phyloP scores from a whole-genome alignment of 371 early-diverging fungal species.

The Mucor velutinosus region DNA sequence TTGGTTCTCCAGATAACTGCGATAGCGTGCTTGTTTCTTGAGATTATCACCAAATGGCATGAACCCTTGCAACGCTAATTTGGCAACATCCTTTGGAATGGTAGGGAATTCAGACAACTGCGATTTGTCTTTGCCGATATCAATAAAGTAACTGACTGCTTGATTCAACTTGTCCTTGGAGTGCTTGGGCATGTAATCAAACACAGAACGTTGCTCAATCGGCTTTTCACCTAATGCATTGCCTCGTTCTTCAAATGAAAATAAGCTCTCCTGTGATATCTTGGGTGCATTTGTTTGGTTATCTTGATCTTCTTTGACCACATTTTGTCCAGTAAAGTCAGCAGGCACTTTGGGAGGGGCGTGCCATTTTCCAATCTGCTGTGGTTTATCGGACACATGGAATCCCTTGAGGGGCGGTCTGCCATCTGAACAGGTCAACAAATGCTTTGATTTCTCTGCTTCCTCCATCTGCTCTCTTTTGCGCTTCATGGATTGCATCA shows the following conservation, averaged over 20 bases:
- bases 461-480: slow-evolving; percentile 11
- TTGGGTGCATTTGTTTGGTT: neutral
- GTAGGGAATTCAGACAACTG: slow-evolving; percentile 49
- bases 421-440: slow-evolving; percentile 55
- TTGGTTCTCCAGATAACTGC: slow-evolving; percentile 67
- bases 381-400: slow-evolving; percentile 35
- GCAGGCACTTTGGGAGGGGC: slow-evolving; percentile 61
- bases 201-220: slow-evolving; percentile 74
- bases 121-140: slow-evolving; percentile 29
- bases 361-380: slow-evolving; percentile 60
- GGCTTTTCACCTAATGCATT: slow-evolving; percentile 73
- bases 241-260: slow-evolving; percentile 70
- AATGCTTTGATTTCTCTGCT: neutral
- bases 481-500: slow-evolving; percentile 12
- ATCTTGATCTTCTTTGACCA: neutral
- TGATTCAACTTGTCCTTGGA: slow-evolving; percentile 69
- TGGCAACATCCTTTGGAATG: slow-evolving; percentile 68
- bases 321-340: slow-evolving; percentile 54
- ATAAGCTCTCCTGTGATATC: slow-evolving; percentile 17
- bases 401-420: slow-evolving; percentile 63
- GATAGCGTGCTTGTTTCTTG: slow-evolving; percentile 81
- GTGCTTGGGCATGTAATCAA: slow-evolving; percentile 70
- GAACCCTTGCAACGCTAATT: slow-evolving; percentile 79
- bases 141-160: slow-evolving; percentile 43
- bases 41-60: slow-evolving; percentile 82